Evolutionary conservation across 192 early-diverging fungal genomes (phyloP).

Genomic region (Allomyces javanicus): DNA sequence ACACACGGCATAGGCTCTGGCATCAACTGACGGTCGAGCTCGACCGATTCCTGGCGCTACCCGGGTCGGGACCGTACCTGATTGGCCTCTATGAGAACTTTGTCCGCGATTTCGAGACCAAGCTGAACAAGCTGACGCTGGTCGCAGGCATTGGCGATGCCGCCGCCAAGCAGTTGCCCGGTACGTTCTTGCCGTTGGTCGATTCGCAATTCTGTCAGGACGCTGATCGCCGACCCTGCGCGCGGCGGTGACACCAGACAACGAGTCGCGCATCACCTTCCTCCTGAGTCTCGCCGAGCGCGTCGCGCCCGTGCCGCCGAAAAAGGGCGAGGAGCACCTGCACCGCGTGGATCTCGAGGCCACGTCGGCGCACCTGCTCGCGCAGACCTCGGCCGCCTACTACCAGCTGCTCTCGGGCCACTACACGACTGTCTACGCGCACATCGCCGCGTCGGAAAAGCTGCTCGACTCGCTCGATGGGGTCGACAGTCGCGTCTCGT

Average conservation of each 20-base stretch:
- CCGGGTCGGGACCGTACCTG: conserved; percentile 54
- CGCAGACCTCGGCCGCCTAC: conserved; percentile 68
- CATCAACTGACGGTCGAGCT: conserved; percentile 82
- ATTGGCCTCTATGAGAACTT: conserved; percentile 76
- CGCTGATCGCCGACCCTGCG: neutral
- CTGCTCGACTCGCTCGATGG: conserved; percentile 49
- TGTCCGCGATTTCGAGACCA: conserved; percentile 75
- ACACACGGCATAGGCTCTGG: conserved; percentile 58
- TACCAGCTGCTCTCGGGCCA: conserved; percentile 60
- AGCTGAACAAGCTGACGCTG: conserved; percentile 86
- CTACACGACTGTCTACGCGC: conserved; percentile 58
- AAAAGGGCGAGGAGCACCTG: neutral
- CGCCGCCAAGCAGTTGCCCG: conserved; percentile 52
- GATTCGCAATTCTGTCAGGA: neutral
- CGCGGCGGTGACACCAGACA: conserved; percentile 19
- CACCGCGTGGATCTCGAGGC: conserved; percentile 18
- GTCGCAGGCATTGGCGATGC: conserved; percentile 54
- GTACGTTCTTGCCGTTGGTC: conserved; percentile 11
- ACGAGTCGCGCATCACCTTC: conserved; percentile 52
- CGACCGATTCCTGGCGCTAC: conserved; percentile 54
- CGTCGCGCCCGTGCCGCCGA: conserved; percentile 31
- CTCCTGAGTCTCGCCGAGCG: conserved; percentile 45
- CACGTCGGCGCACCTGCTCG: conserved; percentile 66
- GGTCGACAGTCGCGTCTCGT: conserved; percentile 74
- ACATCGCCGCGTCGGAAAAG: conserved; percentile 72